Evolutionary conservation across 2,329 filamentous ascomycete genomes (phyloP).

Genomic region (Botrytis pseudocinerea): DNA sequence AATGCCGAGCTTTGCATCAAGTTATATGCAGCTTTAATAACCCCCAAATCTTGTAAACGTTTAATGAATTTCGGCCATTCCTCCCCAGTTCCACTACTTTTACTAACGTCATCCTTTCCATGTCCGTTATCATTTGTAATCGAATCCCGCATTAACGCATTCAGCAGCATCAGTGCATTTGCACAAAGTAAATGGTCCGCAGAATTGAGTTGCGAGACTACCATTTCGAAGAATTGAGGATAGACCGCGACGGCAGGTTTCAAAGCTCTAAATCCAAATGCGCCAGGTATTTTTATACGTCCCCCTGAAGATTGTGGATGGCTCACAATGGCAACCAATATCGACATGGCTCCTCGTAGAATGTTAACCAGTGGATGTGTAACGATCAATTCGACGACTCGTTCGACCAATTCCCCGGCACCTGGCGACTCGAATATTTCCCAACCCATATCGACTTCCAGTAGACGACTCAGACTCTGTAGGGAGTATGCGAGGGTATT

Average conservation of each 20-base stretch:
- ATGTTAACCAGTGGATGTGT: constrained; percentile 97
- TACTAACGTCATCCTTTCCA: constrained; percentile 39
- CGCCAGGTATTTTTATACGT: constrained; percentile 53
- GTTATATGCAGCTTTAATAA: constrained; percentile 87
- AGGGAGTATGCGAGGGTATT: constrained; percentile 96
- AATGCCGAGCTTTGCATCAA: constrained; percentile 94
- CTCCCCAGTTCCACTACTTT: constrained; percentile 49
- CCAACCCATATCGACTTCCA: constrained; percentile 98
- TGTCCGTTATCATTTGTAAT: constrained; percentile 66
- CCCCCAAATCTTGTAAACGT: constrained; percentile 83
- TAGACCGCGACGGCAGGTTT: constrained; percentile 90
- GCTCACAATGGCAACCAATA: constrained; percentile 88
- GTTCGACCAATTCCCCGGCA: constrained; percentile 66
- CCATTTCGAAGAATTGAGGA: constrained; percentile 90
- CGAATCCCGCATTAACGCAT: constrained; percentile 89
- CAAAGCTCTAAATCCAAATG: constrained; percentile 85
- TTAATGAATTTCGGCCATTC: constrained; percentile 98
- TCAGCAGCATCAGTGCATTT: constrained; percentile 92
- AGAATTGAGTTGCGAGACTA: constrained; percentile 87
- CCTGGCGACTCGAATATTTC: constrained; percentile 71
- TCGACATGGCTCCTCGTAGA: constrained; percentile 92
- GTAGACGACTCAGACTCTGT: constrained; percentile 79
- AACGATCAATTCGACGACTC: constrained; percentile 89
- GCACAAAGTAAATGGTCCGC: constrained; percentile 95
- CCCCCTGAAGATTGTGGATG: constrained; percentile 65